phyloP scores from a whole-genome alignment of 805 yeast genomes.

The Diddensiella caesifluorescens region DNA sequence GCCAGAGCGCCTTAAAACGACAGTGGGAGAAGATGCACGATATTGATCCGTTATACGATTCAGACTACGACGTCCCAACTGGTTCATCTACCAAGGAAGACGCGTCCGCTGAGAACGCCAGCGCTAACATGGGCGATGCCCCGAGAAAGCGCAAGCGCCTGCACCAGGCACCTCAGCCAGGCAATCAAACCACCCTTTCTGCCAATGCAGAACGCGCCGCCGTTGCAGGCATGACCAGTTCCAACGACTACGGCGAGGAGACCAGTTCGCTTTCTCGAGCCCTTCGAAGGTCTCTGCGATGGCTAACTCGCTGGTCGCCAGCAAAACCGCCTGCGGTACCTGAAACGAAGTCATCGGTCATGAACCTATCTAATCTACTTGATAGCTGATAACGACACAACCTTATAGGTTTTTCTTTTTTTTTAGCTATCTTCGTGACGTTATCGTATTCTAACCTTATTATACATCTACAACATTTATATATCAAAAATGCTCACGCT shows the following conservation, averaged over 20 bases:
- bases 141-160: conserved; percentile 1
- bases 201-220: background rate
- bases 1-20: conserved; percentile 25
- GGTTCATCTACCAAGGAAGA: conserved; percentile 1
- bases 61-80: conserved; percentile 30
- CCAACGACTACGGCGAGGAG: conserved; percentile 29
- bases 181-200: background rate
- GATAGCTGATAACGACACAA: background rate
- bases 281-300: conserved; percentile 24
- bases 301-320: conserved; percentile 25
- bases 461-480: too few relatives aligned
- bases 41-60: conserved; percentile 32
- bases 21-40: conserved; percentile 29
- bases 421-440: too few relatives aligned
- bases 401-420: too few relatives aligned
- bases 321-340: too few relatives aligned
- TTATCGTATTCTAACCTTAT: too few relatives aligned
- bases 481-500: too few relatives aligned
- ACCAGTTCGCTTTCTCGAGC: conserved; percentile 20
- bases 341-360: too few relatives aligned
- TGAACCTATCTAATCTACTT: conserved; percentile 15
- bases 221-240: conserved; percentile 3
- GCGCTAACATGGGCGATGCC: conserved; percentile 16
- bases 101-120: conserved; percentile 1
- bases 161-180: background rate